Evolutionary conservation across 257 asterid species (phyloP).

Genomic region (Plantago major): DNA sequence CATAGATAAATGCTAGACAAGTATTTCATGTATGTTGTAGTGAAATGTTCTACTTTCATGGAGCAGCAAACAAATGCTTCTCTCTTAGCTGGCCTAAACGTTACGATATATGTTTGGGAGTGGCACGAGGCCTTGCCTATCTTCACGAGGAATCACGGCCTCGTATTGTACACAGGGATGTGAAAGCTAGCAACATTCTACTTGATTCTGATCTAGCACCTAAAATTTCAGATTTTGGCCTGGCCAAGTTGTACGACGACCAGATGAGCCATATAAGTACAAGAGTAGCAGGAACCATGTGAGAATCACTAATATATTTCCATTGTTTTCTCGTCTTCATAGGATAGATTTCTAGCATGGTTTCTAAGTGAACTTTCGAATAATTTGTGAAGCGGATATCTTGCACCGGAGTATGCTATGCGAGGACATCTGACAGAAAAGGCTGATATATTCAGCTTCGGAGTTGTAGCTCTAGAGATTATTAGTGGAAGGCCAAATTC

Average conservation of each 20-base stretch:
- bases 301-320: constrained; percentile 15
- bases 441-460: constrained; percentile 61
- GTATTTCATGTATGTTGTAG: no score
- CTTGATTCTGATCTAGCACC: constrained; percentile 60
- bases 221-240: constrained; percentile 64
- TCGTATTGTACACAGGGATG: constrained; percentile 64
- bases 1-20: no score
- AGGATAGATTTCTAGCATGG: no score
- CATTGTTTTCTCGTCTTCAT: background rate
- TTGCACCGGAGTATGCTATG: constrained; percentile 75
- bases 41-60: background rate
- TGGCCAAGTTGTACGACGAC: constrained; percentile 69
- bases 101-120: constrained; percentile 68
- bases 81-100: constrained; percentile 64
- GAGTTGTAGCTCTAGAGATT: constrained; percentile 61
- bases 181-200: constrained; percentile 68
- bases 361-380: background rate
- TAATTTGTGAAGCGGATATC: constrained; percentile 45
- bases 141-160: constrained; percentile 67
- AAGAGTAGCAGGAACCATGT: constrained; percentile 84
- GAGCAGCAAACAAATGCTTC: constrained; percentile 34
- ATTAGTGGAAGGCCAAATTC: constrained; percentile 61
- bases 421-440: constrained; percentile 70
- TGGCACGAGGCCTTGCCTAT: constrained; percentile 73
- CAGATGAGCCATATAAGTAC: constrained; percentile 74